Evolutionary conservation across 805 yeast genomes (phyloP).

Genomic region (Cyberlindnera misumaiensis): DNA sequence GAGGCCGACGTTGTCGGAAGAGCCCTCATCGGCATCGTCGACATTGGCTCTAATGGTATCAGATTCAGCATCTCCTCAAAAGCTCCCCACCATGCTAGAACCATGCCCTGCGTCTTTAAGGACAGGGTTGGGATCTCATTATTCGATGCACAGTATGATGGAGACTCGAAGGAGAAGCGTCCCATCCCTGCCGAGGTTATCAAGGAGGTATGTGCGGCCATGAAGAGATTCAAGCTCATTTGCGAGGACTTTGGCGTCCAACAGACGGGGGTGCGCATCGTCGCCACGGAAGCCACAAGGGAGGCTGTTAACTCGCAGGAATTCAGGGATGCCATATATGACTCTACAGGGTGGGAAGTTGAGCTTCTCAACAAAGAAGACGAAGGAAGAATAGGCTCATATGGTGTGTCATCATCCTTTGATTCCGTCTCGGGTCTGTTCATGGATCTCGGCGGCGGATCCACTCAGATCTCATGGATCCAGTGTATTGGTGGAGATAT

Average conservation of each 20-base stretch:
- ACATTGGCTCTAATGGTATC: conserved; percentile 72
- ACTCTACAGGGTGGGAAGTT: conserved; percentile 64
- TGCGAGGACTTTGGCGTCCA: conserved; percentile 73
- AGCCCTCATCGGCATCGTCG: conserved; percentile 59
- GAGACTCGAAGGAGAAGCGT: conserved; percentile 32
- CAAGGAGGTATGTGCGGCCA: conserved; percentile 51
- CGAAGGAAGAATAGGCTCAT: conserved; percentile 62
- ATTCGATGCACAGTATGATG: conserved; percentile 50
- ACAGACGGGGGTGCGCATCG: conserved; percentile 51
- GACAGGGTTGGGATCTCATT: conserved; percentile 66
- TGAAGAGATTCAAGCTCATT: conserved; percentile 60
- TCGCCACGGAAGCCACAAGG: conserved; percentile 71
- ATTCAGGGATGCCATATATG: conserved; percentile 46
- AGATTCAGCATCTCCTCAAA: conserved; percentile 66
- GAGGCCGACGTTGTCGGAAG: conserved; percentile 54
- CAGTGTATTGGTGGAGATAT: conserved; percentile 49
- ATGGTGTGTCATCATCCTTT: conserved; percentile 71
- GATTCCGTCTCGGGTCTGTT: conserved; percentile 60
- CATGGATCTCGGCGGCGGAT: conserved; percentile 71
- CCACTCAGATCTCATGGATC: conserved; percentile 66
- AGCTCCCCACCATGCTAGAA: conserved; percentile 63
- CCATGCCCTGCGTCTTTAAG: conserved; percentile 72
- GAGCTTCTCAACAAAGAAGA: conserved; percentile 51
- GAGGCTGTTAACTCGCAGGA: conserved; percentile 59
- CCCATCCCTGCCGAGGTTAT: conserved; percentile 56